Percentiles rank a stretch among this genome's conserved stretches.
These are phyloP conservation scores for Russula dissimulans DNA, from an alignment of 768 basidiomycete genomes.

Conservation along the genomic window DNA sequence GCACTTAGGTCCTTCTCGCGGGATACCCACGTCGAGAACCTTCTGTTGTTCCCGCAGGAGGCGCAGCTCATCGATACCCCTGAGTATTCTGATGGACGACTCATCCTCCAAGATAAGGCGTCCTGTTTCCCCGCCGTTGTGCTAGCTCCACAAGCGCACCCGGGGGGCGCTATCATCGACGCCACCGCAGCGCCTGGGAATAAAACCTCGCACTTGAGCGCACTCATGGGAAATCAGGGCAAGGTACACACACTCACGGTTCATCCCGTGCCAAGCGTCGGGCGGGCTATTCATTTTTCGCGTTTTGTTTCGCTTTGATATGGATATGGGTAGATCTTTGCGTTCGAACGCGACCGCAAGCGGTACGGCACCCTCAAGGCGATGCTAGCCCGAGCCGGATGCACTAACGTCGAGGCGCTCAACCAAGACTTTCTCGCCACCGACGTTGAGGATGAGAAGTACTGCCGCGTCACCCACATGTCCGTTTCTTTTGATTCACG, in stretches of 20 bases:
- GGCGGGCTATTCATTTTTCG: not conserved
- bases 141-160: slow-evolving; percentile 57
- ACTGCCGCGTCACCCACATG: slow-evolving; percentile 74
- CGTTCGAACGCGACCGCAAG: slow-evolving; percentile 80
- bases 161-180: slow-evolving; percentile 64
- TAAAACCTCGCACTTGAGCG: slow-evolving; percentile 91
- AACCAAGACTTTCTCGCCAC: slow-evolving; percentile 77
- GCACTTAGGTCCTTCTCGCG: slow-evolving; percentile 49
- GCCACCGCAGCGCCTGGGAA: slow-evolving; percentile 97
- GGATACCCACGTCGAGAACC: slow-evolving; percentile 76
- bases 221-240: slow-evolving; percentile 75
- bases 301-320: not conserved
- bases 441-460: slow-evolving; percentile 60
- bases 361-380: slow-evolving; percentile 74
- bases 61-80: slow-evolving; percentile 59
- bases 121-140: slow-evolving; percentile 92
- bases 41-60: slow-evolving; percentile 67
- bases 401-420: slow-evolving; percentile 66
- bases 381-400: slow-evolving; percentile 82
- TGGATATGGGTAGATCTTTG: slow-evolving; percentile 46
- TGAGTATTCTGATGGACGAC: slow-evolving; percentile 64
- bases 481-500: slow-evolving; percentile 31
- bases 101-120: slow-evolving; percentile 96
- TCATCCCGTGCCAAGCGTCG: not conserved
- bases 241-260: slow-evolving; percentile 41